Evolutionary conservation across 1,139 yeast genomes (phyloP).

Genomic region (Yamadazyma diospyri): DNA sequence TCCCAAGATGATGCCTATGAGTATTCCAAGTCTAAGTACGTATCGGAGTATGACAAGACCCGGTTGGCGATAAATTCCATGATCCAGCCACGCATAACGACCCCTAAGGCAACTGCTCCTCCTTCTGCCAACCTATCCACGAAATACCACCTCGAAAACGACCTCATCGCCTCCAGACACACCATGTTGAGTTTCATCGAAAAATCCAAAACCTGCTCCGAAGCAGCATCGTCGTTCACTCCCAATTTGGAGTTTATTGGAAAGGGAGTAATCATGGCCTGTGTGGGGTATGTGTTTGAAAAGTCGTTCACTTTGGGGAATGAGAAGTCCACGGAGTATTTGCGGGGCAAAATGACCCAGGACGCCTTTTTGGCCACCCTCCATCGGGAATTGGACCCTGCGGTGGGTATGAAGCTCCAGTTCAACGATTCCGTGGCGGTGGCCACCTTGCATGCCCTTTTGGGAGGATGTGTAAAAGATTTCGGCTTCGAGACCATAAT

Average conservation of each 20-base stretch:
- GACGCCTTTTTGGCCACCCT: slow-evolving; percentile 44
- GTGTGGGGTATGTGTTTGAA: slow-evolving; percentile 61
- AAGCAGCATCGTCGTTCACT: slow-evolving; percentile 37
- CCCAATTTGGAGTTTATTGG: slow-evolving; percentile 58
- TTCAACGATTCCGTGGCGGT: slow-evolving; percentile 46
- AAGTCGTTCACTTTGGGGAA: slow-evolving; percentile 35
- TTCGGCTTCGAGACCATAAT: slow-evolving; percentile 72
- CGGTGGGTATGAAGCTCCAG: slow-evolving; percentile 22
- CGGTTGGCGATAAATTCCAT: slow-evolving; percentile 36
- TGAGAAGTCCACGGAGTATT: slow-evolving; percentile 49
- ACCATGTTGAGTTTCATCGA: slow-evolving; percentile 45
- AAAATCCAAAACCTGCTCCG: slow-evolving; percentile 62
- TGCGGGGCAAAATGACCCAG: slow-evolving; percentile 49
- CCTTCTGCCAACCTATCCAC: background rate
- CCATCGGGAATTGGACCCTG: slow-evolving; percentile 48
- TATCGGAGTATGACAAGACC: slow-evolving; percentile 34
- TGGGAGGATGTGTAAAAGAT: slow-evolving; percentile 74
- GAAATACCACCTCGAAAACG: slow-evolving; percentile 1
- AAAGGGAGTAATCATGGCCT: slow-evolving; percentile 47
- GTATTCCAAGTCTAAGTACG: slow-evolving; percentile 28
- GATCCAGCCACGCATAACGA: slow-evolving; percentile 30
- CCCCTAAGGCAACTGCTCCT: slow-evolving; percentile 4
- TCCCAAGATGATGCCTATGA: slow-evolving; percentile 34
- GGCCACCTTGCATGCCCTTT: slow-evolving; percentile 50
- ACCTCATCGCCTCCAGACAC: slow-evolving; percentile 2